Percentiles rank a stretch among this genome's conserved stretches.
Evolutionary conservation across 2,329 filamentous ascomycete species (phyloP).

Genomic region (Aspergillus pseudoterreus): DNA sequence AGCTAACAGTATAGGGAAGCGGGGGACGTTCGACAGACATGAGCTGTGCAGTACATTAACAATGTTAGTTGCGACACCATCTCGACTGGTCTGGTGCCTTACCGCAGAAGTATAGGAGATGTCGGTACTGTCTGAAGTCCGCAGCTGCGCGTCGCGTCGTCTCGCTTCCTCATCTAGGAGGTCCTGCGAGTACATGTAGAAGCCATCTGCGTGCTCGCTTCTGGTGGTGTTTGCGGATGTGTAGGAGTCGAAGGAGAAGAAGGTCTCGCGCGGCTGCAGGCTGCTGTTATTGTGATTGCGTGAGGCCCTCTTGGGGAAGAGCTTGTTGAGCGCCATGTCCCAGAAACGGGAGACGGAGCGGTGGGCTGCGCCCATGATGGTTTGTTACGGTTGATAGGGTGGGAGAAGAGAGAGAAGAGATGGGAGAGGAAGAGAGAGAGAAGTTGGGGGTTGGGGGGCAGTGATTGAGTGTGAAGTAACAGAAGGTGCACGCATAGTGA

Average conservation of each 20-base stretch:
- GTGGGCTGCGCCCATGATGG: slow-evolving; percentile 8
- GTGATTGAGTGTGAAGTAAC: not conserved
- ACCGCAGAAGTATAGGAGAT: slow-evolving; percentile 20
- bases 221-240: not conserved
- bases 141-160: slow-evolving; percentile 1
- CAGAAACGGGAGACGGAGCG: slow-evolving; percentile 15
- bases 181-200: slow-evolving; percentile 22
- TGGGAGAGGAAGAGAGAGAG: not conserved
- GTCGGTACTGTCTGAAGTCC: slow-evolving; percentile 15
- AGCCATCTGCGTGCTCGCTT: slow-evolving; percentile 18
- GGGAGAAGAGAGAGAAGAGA: not conserved
- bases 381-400: no score
- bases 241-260: slow-evolving; percentile 4
- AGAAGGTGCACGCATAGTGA: not conserved
- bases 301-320: slow-evolving; percentile 14
- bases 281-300: not conserved
- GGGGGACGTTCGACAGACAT: slow-evolving; percentile 14
- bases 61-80: not conserved
- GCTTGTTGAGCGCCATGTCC: slow-evolving; percentile 13
- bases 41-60: slow-evolving; percentile 12
- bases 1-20: slow-evolving; percentile 29
- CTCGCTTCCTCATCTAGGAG: slow-evolving; percentile 11
- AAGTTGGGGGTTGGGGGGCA: no score
- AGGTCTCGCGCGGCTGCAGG: not conserved
- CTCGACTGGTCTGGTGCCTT: slow-evolving; percentile 2